Conservation (phyloP, 1,139 yeast species). For the Zygosaccharomyces pseudobailii region DNA sequence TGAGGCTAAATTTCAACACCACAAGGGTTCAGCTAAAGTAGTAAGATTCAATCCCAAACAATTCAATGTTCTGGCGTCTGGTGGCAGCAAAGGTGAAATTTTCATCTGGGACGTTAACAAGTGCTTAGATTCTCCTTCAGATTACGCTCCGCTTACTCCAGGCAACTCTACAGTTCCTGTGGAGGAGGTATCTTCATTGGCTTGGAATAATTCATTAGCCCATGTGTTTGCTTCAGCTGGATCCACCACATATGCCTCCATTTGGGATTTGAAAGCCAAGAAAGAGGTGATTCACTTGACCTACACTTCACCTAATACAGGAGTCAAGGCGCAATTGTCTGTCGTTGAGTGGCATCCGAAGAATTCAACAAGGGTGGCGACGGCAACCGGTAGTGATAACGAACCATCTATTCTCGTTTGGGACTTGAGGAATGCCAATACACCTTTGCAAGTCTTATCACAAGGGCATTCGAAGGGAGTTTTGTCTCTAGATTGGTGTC, state of each 20-base stretch:
- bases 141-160: conserved; percentile 58
- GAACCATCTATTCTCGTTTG: conserved; percentile 81
- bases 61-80: conserved; percentile 71
- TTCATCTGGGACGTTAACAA: conserved; percentile 83
- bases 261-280: conserved; percentile 89
- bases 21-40: conserved; percentile 66
- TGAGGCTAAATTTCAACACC: conserved; percentile 52
- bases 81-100: conserved; percentile 83
- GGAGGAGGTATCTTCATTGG: conserved; percentile 75
- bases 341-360: conserved; percentile 84
- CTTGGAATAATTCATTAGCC: conserved; percentile 84
- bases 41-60: conserved; percentile 77
- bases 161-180: conserved; percentile 77
- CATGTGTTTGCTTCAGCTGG: conserved; percentile 93
- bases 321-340: conserved; percentile 54
- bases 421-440: conserved; percentile 91
- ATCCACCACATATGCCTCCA: conserved; percentile 73
- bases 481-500: conserved; percentile 89
- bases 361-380: conserved; percentile 75
- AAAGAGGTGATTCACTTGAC: conserved; percentile 84
- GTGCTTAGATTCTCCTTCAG: conserved; percentile 28
- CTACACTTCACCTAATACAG: conserved; percentile 47
- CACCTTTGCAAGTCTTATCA: conserved; percentile 66
- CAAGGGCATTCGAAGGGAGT: conserved; percentile 85
- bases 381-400: conserved; percentile 79